phyloP scores from a whole-genome alignment of 1,284 basidiomycete genomes.

The Mrakiaceae sp. region DNA sequence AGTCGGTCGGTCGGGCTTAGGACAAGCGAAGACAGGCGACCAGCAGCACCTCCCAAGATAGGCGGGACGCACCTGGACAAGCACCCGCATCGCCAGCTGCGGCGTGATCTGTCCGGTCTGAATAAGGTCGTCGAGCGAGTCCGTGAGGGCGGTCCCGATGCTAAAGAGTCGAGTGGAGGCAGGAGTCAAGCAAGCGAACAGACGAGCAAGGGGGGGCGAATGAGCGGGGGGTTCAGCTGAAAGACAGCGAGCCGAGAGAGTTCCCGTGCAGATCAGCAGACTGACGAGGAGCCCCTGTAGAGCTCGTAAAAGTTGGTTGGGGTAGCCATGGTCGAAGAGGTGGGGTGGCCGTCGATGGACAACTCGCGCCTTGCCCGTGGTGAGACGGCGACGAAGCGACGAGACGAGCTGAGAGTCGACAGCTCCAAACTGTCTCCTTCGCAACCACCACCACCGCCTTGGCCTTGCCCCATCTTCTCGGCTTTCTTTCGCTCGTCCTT shows the following conservation, averaged over 20 bases:
- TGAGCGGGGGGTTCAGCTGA: conserved; percentile 6
- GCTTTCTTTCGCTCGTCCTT: neutral
- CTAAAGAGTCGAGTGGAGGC: conserved; percentile 38
- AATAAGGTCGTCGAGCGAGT: conserved; percentile 96
- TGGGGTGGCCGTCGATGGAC: neutral
- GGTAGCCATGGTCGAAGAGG: neutral
- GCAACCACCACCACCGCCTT: neutral
- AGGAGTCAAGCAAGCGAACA: neutral
- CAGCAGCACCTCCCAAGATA: neutral
- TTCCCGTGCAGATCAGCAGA: neutral
- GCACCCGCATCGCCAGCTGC: conserved; percentile 90
- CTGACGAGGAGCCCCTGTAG: conserved; percentile 14
- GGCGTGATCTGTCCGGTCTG: conserved; percentile 94
- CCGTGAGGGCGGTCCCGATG: conserved; percentile 95
- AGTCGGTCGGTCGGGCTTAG: neutral
- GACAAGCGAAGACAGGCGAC: conserved; percentile 1
- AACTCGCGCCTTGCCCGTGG: too few species aligned
- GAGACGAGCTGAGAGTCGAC: neutral
- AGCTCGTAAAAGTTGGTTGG: conserved; percentile 16
- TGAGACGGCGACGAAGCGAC: too few species aligned
- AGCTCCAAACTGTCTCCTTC: neutral
- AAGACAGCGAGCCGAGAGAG: neutral
- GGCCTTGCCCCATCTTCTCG: neutral
- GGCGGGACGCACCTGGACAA: conserved; percentile 64
- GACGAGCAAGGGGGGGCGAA: neutral